A percentile compares a stretch with the other conserved stretches of the same genome.
phyloP scores from a whole-genome alignment of 352 stramenopile species.

The Globisporangium perplexum region DNA sequence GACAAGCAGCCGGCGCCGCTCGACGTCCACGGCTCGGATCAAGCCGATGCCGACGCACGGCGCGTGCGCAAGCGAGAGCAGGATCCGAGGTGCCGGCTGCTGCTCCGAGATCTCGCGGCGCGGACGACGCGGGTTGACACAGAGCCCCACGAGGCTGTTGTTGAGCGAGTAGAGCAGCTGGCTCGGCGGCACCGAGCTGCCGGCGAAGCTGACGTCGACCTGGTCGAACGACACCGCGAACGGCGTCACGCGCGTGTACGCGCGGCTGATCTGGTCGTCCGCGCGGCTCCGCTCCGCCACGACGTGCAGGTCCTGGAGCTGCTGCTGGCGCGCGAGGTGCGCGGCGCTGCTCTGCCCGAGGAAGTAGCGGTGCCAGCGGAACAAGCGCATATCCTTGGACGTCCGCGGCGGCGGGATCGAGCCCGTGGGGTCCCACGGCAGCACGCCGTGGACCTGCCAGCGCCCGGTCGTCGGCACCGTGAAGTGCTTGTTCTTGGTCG shows the following conservation, averaged over 20 bases:
- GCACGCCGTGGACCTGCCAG: slow-evolving; percentile 56
- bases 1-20: slow-evolving; percentile 50
- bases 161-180: slow-evolving; percentile 75
- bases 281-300: slow-evolving; percentile 63
- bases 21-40: slow-evolving; percentile 51
- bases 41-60: slow-evolving; percentile 67
- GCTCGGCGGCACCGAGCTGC: slow-evolving; percentile 55
- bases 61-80: slow-evolving; percentile 43
- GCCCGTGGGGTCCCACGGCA: slow-evolving; percentile 61
- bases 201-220: slow-evolving; percentile 54
- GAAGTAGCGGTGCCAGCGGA: slow-evolving; percentile 82
- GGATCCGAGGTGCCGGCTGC: slow-evolving; percentile 22
- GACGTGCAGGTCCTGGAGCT: slow-evolving; percentile 68
- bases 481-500: slow-evolving; percentile 86
- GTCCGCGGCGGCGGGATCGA: slow-evolving; percentile 57
- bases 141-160: slow-evolving; percentile 67
- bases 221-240: slow-evolving; percentile 54
- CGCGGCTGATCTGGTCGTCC: slow-evolving; percentile 40
- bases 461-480: slow-evolving; percentile 41
- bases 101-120: slow-evolving; percentile 2
- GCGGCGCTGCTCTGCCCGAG: slow-evolving; percentile 20
- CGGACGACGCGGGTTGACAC: slow-evolving; percentile 33
- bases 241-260: slow-evolving; percentile 38
- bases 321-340: slow-evolving; percentile 26
- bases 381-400: slow-evolving; percentile 80